A percentile compares a stretch with the other conserved stretches of the same genome.
Conservation (phyloP, 2,329 filamentous ascomycete species). For the Myriosclerotinia duriaeana region DNA sequence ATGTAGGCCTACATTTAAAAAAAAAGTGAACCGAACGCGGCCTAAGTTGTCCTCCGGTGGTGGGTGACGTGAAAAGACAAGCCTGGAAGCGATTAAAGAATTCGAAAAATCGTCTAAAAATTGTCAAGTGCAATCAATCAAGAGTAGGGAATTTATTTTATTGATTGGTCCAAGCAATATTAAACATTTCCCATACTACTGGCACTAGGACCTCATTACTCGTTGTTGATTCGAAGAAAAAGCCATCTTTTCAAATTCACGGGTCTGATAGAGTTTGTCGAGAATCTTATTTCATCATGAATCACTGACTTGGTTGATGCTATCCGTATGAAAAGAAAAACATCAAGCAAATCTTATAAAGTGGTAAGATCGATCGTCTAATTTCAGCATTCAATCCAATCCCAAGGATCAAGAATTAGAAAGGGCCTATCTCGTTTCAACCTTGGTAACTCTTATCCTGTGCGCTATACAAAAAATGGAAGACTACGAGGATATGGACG, state of each 20-base stretch:
- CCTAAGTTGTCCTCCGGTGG: too few relatives aligned
- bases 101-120: neutral
- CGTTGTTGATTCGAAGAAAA: conserved; percentile 7
- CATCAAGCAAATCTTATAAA: neutral
- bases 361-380: neutral
- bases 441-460: neutral
- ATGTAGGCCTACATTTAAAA: too few relatives aligned
- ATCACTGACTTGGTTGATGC: conserved; percentile 3
- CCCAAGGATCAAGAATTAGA: neutral
- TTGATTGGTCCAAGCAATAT: conserved; percentile 16
- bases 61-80: too few relatives aligned
- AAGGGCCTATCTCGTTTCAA: neutral
- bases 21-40: too few relatives aligned
- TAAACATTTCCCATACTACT: neutral
- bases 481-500: conserved; percentile 17
- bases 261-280: neutral
- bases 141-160: neutral
- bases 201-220: neutral
- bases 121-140: neutral
- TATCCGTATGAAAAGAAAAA: neutral
- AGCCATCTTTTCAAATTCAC: neutral
- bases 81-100: too few relatives aligned
- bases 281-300: neutral
- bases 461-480: conserved; percentile 8
- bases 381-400: neutral